Evolutionary conservation across 2,329 filamentous ascomycete genomes (phyloP), one percentile per base, ranked within the genome.

Genomic region (Colletotrichum sp.): DNA sequence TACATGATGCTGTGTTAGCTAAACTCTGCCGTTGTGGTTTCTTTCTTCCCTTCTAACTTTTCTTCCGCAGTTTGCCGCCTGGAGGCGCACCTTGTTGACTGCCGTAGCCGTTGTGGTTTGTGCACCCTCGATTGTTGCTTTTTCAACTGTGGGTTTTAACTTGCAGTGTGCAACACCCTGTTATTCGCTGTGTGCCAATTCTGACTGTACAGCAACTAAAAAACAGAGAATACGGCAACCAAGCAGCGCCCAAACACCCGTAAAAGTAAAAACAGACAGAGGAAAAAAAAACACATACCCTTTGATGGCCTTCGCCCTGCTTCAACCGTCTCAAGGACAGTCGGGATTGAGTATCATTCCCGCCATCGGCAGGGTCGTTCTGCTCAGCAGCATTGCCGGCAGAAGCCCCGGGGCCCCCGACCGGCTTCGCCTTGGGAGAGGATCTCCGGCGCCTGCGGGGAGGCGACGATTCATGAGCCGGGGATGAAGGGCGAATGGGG

Each of bases 331-430:
- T 52, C 44, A 52, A 3, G 0, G 44, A 52, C n/a, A 52, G 0
- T 52, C n/a, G 44, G 44, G 39, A 6, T 12, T 10, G 5, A 6
- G 4, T 52, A 2, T 10, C 2, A 13, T 5, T 2, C n/a, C 13
- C 44, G 44, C n/a, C n/a, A 0, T 52, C 2, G 8, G 44, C 3
- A 21, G 44, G 3, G 34, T 34, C 1, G 6, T n/a, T 5, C n/a
- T 21, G 44, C 44, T 49, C 0, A 7, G 2, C n/a, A 49, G 0
- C 18, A 1, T 21, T 7, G 0, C 44, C 44, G 10, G 44, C 18
- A 49, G 6, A 13, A 21, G 18, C 44, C 0, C 6, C 18, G 6
- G 18, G 44, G 44, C 0, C 44, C 44, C 10, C 44, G n/a, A 49
- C 44, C 10, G 3, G 44, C n/a, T 8, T 52, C n/a, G n/a, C n/a